These are phyloP conservation scores for Aspergillus diversus DNA, from an alignment of 495 filamentous ascomycete species.

Conservation along the genomic window DNA sequence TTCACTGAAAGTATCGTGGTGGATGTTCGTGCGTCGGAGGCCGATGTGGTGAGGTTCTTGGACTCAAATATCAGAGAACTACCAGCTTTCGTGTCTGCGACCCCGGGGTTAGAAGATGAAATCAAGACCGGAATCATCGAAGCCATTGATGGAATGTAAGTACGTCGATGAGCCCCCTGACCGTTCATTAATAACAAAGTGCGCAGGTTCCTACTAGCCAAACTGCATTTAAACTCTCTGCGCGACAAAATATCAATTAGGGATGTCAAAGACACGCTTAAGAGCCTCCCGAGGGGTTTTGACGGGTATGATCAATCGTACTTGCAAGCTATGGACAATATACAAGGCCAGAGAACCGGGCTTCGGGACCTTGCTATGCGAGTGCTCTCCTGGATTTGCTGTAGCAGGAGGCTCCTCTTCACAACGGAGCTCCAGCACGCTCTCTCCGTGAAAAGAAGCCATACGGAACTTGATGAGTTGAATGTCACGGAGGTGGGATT, in stretches of 20 bases:
- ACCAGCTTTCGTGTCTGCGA: conserved; percentile 25
- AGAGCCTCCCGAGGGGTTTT: conserved; percentile 31
- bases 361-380: conserved; percentile 31
- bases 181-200: neutral
- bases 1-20: conserved; percentile 30
- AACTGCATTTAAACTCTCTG: conserved; percentile 42
- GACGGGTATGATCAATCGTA: conserved; percentile 34
- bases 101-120: conserved; percentile 23
- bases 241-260: conserved; percentile 35
- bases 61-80: conserved; percentile 34
- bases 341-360: conserved; percentile 34
- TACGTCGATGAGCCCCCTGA: conserved; percentile 2
- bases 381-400: conserved; percentile 25
- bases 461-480: conserved; percentile 16
- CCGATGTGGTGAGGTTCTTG: conserved; percentile 38
- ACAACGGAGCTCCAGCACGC: conserved; percentile 41
- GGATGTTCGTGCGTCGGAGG: conserved; percentile 33
- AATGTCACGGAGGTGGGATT: conserved; percentile 23
- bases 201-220: conserved; percentile 46
- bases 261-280: conserved; percentile 31
- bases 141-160: conserved; percentile 32
- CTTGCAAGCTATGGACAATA: conserved; percentile 42
- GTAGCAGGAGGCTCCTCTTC: conserved; percentile 30
- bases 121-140: conserved; percentile 29
- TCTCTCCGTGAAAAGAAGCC: conserved; percentile 38